phyloP scores from a whole-genome alignment of 2,329 filamentous ascomycete species.

The Truncatella angustata region DNA sequence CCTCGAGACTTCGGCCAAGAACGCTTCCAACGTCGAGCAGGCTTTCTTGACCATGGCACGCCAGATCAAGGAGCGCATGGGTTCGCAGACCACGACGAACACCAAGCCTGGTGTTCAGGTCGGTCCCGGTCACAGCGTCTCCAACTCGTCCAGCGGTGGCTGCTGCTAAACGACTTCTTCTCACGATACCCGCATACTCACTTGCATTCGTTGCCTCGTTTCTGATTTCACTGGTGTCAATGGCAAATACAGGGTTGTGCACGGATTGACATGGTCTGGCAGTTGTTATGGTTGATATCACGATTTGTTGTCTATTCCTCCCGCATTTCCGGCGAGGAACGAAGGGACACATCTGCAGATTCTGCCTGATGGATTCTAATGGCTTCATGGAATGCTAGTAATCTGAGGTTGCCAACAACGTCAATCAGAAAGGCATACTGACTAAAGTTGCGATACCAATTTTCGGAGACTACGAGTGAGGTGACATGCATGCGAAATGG shows the following conservation, averaged over 20 bases:
- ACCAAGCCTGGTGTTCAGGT: slow-evolving; percentile 98
- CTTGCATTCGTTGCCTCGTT: slow-evolving; percentile 8
- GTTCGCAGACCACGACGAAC: slow-evolving; percentile 91
- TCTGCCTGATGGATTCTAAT: slow-evolving; percentile 9
- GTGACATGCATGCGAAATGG: neutral
- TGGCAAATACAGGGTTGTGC: slow-evolving; percentile 12
- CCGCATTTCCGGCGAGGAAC: neutral
- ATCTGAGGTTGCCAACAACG: slow-evolving; percentile 2
- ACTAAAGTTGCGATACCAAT: neutral
- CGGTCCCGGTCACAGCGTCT: slow-evolving; percentile 89
- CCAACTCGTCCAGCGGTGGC: slow-evolving; percentile 78
- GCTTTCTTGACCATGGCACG: slow-evolving; percentile 99
- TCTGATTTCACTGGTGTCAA: slow-evolving; percentile 11
- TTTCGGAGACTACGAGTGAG: neutral
- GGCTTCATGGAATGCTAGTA: slow-evolving; percentile 4
- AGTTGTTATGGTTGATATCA: slow-evolving; percentile 1
- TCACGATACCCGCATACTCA: slow-evolving; percentile 14
- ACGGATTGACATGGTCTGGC: slow-evolving; percentile 9
- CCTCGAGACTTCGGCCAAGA: slow-evolving; percentile 99
- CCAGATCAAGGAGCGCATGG: slow-evolving; percentile 99
- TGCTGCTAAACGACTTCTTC: slow-evolving; percentile 71
- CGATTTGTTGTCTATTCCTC: neutral
- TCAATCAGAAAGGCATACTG: slow-evolving; percentile 6
- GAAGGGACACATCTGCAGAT: neutral
- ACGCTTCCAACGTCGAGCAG: slow-evolving; percentile 98